Percentiles rank a stretch among this genome's conserved stretches.
phyloP scores from a whole-genome alignment of 371 early-diverging fungal genomes.

The Apophysomyces elegans region DNA sequence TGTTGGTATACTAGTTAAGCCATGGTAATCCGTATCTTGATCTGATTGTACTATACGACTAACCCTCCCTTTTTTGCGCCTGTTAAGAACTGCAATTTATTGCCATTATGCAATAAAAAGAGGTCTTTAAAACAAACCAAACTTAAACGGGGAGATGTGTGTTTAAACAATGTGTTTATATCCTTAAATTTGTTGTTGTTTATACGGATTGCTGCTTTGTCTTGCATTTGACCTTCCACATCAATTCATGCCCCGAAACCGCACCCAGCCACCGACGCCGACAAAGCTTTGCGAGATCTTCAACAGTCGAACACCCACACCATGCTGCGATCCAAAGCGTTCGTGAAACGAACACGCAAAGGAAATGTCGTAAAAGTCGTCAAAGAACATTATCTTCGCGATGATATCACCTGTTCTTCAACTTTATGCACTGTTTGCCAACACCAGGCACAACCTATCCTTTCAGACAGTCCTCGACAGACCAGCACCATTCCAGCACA shows the following conservation, averaged over 20 bases:
- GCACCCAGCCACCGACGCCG: constrained; percentile 4
- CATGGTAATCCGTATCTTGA: too few species aligned
- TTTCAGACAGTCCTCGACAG: constrained; percentile 49
- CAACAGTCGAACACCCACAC: not conserved
- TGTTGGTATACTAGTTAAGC: too few species aligned
- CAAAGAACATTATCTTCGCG: constrained; percentile 94
- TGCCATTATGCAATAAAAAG: too few species aligned
- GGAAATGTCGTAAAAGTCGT: constrained; percentile 94
- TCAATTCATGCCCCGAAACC: not conserved
- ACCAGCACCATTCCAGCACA: constrained; percentile 61
- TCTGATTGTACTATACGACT: too few species aligned
- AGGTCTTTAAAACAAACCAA: too few species aligned
- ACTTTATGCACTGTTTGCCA: constrained; percentile 63
- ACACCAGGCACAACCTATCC: constrained; percentile 43
- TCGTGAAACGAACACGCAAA: constrained; percentile 80
- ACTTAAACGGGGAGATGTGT: too few species aligned
- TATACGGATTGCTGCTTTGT: not conserved
- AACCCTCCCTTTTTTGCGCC: too few species aligned
- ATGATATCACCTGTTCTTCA: constrained; percentile 90
- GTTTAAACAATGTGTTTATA: too few species aligned
- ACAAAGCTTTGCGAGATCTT: constrained; percentile 7
- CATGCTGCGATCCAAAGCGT: constrained; percentile 67
- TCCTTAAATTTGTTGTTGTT: not conserved
- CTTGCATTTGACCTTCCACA: not conserved
- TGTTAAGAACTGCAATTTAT: too few species aligned